phyloP scores from a whole-genome alignment of 768 basidiomycete species.

The Mycena olivaceomarginata region DNA sequence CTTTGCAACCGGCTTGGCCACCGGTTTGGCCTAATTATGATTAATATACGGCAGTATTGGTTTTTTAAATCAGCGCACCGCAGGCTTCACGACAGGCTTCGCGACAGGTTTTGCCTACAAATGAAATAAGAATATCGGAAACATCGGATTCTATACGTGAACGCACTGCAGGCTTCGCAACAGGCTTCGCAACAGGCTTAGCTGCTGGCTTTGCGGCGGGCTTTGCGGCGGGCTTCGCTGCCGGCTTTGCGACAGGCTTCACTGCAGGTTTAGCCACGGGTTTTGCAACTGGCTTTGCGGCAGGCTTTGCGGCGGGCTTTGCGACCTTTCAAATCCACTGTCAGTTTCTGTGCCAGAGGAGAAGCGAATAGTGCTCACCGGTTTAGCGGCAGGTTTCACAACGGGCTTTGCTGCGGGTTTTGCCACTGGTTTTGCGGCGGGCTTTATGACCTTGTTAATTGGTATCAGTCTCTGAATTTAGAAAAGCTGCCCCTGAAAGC shows the following conservation, averaged over 20 bases:
- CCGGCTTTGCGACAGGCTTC: neutral
- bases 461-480: no score
- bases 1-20: neutral
- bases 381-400: no score
- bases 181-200: neutral
- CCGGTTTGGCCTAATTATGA: neutral
- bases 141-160: neutral
- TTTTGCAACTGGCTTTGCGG: neutral
- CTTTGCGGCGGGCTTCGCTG: no score
- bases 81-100: neutral
- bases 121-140: neutral
- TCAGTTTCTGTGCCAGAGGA: no score
- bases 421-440: no score
- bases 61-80: neutral
- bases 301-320: slow-evolving; percentile 1
- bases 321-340: no score
- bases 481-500: no score
- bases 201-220: neutral
- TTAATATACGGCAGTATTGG: neutral
- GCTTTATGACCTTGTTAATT: no score
- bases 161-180: neutral
- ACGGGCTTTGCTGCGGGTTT: no score
- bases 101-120: neutral
- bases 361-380: no score
- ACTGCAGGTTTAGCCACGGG: no score